Evolutionary conservation across 1,284 basidiomycete species (phyloP), one percentile per base, ranked within the genome.

Genomic region (Trametes hirsuta): DNA sequence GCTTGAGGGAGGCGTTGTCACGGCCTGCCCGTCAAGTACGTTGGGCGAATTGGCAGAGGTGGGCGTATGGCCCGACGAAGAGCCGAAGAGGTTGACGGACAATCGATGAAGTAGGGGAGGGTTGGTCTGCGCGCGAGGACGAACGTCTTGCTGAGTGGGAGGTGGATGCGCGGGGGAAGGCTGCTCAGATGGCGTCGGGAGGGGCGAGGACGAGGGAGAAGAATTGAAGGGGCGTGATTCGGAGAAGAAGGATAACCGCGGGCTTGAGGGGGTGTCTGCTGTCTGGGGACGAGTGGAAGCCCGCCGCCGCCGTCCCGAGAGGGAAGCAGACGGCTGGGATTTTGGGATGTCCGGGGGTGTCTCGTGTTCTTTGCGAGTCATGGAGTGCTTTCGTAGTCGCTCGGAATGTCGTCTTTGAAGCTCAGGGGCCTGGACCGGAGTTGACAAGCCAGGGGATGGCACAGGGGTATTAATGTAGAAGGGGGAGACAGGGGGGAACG

Each of bases 101-200:
- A 91, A 74, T 45, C 90, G 84, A 68, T 87, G 86, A 36, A 91
- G 73, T 55, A 90, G 75, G 24, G 88, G 85, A 4, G 89, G 86
- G 65, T 87, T 89, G n/a, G 88, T 88, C 50, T 84, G 81, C 42
- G 87, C 81, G 35, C 86, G 85, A 46, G 80, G 81, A 56, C 86
- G 79, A 24, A 60, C 11, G 40, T 71, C 70, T 47, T 66, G 60
- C 18, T 58, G 65, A 10, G 62, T 18, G 25, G 63, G 44, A 54
- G 63, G 60, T 58, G 69, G 18, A 56, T 67, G 55, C 58, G 63
- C 21, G 61, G 62, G 63, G 47, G 59, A 52, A 15, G 66, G 63
- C 18, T 53, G 56, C 42, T 69, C 65, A 36, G 53, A 37, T 4
- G 62, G 64, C 3, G 64, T 63, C 11, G 53, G 59, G 11, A 66